A percentile compares a stretch with the other conserved stretches of the same genome.
Conservation (phyloP, 495 filamentous ascomycete species). For the Jackrogersella minutella region DNA sequence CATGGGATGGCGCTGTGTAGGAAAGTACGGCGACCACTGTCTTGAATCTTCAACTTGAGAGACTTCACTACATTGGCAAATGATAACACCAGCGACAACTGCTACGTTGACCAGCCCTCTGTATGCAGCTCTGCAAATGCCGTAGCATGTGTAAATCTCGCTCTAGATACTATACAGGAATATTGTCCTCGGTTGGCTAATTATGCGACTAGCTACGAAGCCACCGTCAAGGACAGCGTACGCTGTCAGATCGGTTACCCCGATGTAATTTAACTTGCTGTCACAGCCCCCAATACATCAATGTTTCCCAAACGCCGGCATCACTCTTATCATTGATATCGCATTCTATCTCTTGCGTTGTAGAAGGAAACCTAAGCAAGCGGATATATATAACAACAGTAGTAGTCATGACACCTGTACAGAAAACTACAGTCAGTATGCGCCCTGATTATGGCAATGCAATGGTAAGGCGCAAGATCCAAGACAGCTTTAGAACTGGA, state of each 20-base stretch:
- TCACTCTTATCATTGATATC: background rate
- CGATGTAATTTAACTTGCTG: constrained; percentile 1
- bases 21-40: background rate
- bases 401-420: background rate
- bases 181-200: background rate
- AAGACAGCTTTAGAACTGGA: background rate
- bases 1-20: background rate
- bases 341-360: background rate
- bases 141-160: background rate
- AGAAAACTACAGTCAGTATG: background rate
- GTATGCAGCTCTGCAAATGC: background rate
- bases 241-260: background rate
- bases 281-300: background rate
- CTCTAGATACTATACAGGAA: background rate
- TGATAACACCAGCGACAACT: background rate
- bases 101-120: background rate
- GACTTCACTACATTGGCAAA: background rate
- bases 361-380: background rate
- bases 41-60: background rate
- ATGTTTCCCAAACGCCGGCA: background rate
- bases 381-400: background rate
- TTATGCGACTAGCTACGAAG: background rate
- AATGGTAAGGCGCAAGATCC: background rate
- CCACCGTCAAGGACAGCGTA: background rate
- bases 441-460: background rate